Base-by-base conservation (phyloP, 1,139 yeast genomes). In the Saccharomyces hybrid region DNA sequence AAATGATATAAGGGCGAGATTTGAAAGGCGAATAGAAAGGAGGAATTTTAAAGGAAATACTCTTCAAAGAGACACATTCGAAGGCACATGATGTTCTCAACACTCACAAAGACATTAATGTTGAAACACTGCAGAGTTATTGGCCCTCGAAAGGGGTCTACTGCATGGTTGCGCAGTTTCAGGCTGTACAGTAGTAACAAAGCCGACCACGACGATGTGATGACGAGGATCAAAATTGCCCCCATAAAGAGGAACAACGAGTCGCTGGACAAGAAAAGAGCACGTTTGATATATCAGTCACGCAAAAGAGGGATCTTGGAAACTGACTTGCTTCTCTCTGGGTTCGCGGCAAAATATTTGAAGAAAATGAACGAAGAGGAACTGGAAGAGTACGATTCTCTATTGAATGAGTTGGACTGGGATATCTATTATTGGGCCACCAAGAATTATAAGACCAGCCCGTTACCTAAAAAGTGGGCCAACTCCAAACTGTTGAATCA, bases 381-480 rank as follows among this genome's bases (percentile, higher is more conserved):
- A 70, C 75, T 95, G 60, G 86, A 84, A 54, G 97, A 93, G 71
- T 93, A 88, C 70, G 98, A 93, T 67, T 71, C 78, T 61, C 74
- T 93, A 56, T 77, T 93, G 68, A 96, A 95, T 70, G 96, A 91
- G 72, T 82, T 93, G 14, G 99, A 93, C 70, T 95, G 99, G 99
- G 99, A 93, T 69, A 91, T 93, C 59, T 95, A 89, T 72, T 93
- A 93, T 74, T 93, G 99, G 98, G 97, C 96, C 26, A 89, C 97
- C 6, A 80, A 81, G 63, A 88, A 88, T 72, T 87, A 76, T 65
- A 83, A 81, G 41, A 82, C 85, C 26, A 87, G 91, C 52, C 96
- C 96, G 14, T 76, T 91, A 61, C 97, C 98, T 5, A 91, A 87
- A 50, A 79, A 79, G 65, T 91, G 97, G 96, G 77, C 83, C 67